Evolutionary conservation across 371 early-diverging fungal genomes (phyloP), one percentile per base, ranked within the genome.

Genomic region (Syncephalastrum monosporum): DNA sequence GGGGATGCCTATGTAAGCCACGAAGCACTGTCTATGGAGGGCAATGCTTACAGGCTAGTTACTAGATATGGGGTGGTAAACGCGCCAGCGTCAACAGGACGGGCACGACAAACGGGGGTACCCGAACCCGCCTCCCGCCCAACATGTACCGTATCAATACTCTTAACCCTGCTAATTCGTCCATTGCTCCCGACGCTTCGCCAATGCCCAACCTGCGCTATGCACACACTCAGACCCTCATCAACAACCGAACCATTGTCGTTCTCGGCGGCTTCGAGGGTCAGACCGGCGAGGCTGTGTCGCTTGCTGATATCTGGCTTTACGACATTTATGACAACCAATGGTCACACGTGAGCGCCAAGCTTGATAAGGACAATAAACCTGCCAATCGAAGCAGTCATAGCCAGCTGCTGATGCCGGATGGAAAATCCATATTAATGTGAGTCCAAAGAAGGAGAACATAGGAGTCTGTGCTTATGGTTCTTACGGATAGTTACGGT

Each of bases 61-160:
- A 21, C 16, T 60, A 74, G 74, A 61, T 75, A 46, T 75, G 75
- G 75, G 75, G 75, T 41, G 75, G 75, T 44, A 75, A 72, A 54
- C 50, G 66, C 21, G 55, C 69, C 3, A 52, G 42, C 48, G 25
- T 61, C 12, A 33, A 33, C 10, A 33, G 12, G 38, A 33, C 10
- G 12, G 38, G 38, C 8, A 10, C 10, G 8, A 33, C 38, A 0
- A 33, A 33, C 8, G 38, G 38, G 2, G 38, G 38, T 33, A 33
- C 38, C 38, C 38, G 45, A 4, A 19, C 53, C 17, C 56, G 51
- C 8, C 45, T 63, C 16, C 50, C 72, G 8, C 46, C 65, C 0
- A 53, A 33, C 49, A 64, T 75, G 59, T 75, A 75, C 54, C 61
- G 65, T 1, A 42, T 75, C 5, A 65, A 75, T 45, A 61, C 72